Percentiles rank a stretch among this genome's conserved stretches.
Conservation (phyloP, 495 filamentous ascomycete species). For the Sordaria brevicollis region DNA sequence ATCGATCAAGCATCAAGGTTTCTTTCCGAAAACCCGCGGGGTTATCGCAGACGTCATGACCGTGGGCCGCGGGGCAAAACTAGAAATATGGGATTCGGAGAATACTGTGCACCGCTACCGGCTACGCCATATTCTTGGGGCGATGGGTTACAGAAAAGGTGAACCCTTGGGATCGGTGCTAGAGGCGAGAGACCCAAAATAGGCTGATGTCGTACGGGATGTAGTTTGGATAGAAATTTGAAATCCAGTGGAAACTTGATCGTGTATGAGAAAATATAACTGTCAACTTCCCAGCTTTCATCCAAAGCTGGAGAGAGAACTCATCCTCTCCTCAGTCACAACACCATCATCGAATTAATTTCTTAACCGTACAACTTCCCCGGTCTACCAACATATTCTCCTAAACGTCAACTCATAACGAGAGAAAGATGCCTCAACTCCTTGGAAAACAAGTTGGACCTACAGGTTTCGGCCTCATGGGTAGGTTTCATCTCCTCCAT, state of each 20-base stretch:
- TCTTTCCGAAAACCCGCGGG: not conserved
- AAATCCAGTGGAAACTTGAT: not conserved
- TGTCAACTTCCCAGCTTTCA: not conserved
- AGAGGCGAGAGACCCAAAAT: too few species aligned
- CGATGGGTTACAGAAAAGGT: not conserved
- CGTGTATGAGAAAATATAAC: not conserved
- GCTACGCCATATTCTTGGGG: too few species aligned
- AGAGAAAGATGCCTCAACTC: slow-evolving; percentile 36
- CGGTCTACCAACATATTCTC: too few species aligned
- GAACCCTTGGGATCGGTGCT: not conserved
- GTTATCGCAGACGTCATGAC: not conserved
- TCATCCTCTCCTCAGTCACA: not conserved
- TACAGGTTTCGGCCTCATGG: slow-evolving; percentile 53
- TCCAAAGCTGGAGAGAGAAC: not conserved
- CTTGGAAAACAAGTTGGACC: slow-evolving; percentile 40
- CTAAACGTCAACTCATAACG: not conserved
- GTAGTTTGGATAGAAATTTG: not conserved
- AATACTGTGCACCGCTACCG: not conserved
- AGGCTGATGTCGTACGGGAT: not conserved
- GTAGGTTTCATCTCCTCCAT: slow-evolving; percentile 15
- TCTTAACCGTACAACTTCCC: too few species aligned
- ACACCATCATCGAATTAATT: not conserved
- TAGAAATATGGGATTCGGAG: not conserved
- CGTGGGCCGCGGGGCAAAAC: not conserved
- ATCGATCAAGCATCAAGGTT: not conserved